A percentile compares a stretch with the other conserved stretches of the same genome.
Evolutionary conservation across 345 rosid species (phyloP).

Genomic region (Rhizophora apiculata): DNA sequence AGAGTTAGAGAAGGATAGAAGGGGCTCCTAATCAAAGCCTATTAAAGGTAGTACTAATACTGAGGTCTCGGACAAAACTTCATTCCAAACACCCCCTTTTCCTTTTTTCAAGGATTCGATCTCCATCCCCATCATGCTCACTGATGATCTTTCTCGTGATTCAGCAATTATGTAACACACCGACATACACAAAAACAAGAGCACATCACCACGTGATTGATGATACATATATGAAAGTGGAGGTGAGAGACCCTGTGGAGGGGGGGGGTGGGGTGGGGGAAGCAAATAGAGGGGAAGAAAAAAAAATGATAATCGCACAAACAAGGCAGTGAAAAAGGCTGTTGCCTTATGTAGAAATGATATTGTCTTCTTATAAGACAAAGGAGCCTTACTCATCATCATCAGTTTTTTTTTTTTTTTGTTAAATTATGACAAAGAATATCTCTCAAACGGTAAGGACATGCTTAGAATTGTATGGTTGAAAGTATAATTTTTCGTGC

Average conservation of each 20-base stretch:
- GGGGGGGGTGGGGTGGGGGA: not conserved
- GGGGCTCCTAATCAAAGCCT: no score
- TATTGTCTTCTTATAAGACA: conserved; percentile 46
- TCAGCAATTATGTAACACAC: conserved; percentile 27
- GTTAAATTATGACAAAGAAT: no score
- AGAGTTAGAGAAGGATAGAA: no score
- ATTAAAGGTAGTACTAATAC: no score
- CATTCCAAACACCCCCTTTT: conserved; percentile 57
- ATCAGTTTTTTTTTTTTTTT: no score
- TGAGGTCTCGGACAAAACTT: conserved; percentile 44
- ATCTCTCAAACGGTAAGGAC: no score
- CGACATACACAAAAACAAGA: not conserved
- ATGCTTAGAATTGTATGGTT: no score
- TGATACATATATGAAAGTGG: not conserved
- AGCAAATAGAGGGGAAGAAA: not conserved
- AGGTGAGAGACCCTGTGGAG: conserved; percentile 16
- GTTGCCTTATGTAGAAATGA: conserved; percentile 41
- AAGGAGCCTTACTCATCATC: no score
- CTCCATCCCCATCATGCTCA: not conserved
- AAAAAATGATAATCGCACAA: conserved; percentile 12
- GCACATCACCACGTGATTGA: not conserved
- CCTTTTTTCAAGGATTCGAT: conserved; percentile 19
- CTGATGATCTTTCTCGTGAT: conserved; percentile 27
- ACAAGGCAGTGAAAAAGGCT: conserved; percentile 38
- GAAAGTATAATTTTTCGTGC: no score